Evolutionary conservation across 441 rosid species (phyloP), one percentile per base, ranked within the genome.

Genomic region (Breynia disticha): DNA sequence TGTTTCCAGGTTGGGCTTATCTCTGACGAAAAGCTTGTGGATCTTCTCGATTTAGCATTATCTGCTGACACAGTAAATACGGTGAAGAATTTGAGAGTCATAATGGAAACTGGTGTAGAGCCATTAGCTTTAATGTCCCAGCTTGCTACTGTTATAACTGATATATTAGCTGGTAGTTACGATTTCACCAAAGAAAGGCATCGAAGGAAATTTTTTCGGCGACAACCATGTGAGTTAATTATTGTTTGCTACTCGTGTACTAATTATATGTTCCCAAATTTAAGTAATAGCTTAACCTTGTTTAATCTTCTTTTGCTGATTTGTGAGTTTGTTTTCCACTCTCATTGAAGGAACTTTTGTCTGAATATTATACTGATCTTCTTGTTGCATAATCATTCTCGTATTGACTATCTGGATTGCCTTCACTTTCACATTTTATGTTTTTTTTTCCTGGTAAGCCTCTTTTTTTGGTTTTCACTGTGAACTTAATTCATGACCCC

Each of bases 11-110:
- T 81, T 56, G 99, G 99, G 54, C 94, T 94, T 54, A 79, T 94
- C 56, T 87, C 91, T 50, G 99, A 94, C 71, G 99, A 94, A 72
- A 94, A 87, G 53, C 62, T 94, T 76, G 96, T 94, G 63, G 97
- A 90, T 76, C 97, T 94, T 77, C 99, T 94, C 60, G 99, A 94
- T 76, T 76, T 90, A 63, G 97, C 99, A 70, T 71, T 94, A 72
- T 94, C 97, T 65, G 97, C 99, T 18, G 99, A 94, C 77, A 90
- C 99, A 10, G 97, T 90, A 32, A 94, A 94, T 75, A 90, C 99
- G 19, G 97, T 90, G 37, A 94, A 87, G 87, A 87, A 72, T 64
- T 74, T 94, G 65, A 87, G 99, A 64, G 74, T 72, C 65, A 79
- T 94, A 72, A 85, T 94, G 96, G 99, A 94, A 78, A 80, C 90